Base-by-base conservation (phyloP, 768 basidiomycete species). In the Lepiota brunneoincarnata region DNA sequence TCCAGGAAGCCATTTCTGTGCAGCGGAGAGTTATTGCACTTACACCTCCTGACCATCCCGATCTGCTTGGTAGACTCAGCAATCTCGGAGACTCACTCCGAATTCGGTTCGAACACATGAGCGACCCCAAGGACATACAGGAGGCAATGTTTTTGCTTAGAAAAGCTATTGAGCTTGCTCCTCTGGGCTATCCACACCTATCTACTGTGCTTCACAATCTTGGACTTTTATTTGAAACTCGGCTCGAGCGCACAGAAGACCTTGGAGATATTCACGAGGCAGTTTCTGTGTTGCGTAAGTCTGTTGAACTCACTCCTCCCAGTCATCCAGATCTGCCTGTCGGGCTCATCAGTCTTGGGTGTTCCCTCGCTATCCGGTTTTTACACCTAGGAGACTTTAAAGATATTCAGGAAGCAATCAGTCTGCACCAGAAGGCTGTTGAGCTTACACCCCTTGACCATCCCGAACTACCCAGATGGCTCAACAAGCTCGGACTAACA, bases 211-310 rank as follows among this genome's bases (percentile, higher is more conserved):
- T 59, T 6, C 35, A 44, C 38, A 59, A 57, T 46, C 58, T 59
- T 23, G 58, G 51, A 4, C 37, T 20, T 43, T 18, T 51, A 4
- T 57, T 53, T 10, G 37, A 39, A n/a, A 11, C 15, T 18, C 43
- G 43, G 7, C 72, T 63, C 46, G 58, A 62, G 28, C 40, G 50
- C 23, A 56, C 67, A 4, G 64, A 67, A 4, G 47, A 58, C 17
- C 42, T 56, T 12, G 52, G 57, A 26, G 67, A 68, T 55, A 31
- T 72, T 20, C 58, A 71, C 35, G 44, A 55, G n/a, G 45, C 59
- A 14, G 51, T 51, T 38, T 37, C 40, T 12, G n/a, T 10, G 2
- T 24, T 49, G 18, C 26, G 54, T 34, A 37, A 51, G 20, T 50
- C 47, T 10, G 26, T 60, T 5, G 4, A 38, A 10, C 41, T 55